Evolutionary conservation across 1,139 yeast species (phyloP).

Genomic region (Candida freyschussii): DNA sequence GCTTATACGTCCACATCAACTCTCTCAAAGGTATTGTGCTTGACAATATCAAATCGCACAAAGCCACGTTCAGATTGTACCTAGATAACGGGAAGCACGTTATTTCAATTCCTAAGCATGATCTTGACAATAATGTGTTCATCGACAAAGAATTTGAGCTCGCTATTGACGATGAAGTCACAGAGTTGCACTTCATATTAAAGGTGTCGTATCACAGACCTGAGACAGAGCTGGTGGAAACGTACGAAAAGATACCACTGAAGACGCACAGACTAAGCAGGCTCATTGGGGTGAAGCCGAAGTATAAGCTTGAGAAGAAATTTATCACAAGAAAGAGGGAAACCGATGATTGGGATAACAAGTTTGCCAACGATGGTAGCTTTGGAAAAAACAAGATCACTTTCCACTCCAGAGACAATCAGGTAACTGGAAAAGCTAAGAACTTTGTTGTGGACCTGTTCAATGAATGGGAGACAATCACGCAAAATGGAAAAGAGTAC

Average conservation of each 20-base stretch:
- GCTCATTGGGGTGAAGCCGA: slow-evolving; percentile 36
- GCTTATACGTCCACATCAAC: slow-evolving; percentile 63
- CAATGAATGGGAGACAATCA: slow-evolving; percentile 73
- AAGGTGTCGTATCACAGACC: slow-evolving; percentile 60
- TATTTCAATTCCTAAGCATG: slow-evolving; percentile 65
- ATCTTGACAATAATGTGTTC: slow-evolving; percentile 38
- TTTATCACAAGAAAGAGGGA: slow-evolving; percentile 46
- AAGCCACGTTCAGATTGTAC: slow-evolving; percentile 64
- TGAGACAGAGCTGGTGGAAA: slow-evolving; percentile 50
- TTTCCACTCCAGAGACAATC: slow-evolving; percentile 50
- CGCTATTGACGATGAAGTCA: slow-evolving; percentile 28
- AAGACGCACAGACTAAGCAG: slow-evolving; percentile 25
- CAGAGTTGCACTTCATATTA: slow-evolving; percentile 63
- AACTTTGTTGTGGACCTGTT: slow-evolving; percentile 56
- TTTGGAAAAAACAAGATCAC: slow-evolving; percentile 73
- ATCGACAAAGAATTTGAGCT: slow-evolving; percentile 84
- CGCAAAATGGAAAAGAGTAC: slow-evolving; percentile 29
- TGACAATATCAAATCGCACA: slow-evolving; percentile 49
- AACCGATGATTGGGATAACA: slow-evolving; percentile 50
- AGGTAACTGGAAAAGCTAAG: slow-evolving; percentile 48
- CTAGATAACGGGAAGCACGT: slow-evolving; percentile 90
- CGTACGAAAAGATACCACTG: slow-evolving; percentile 46
- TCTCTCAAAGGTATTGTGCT: slow-evolving; percentile 54
- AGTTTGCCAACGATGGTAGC: slow-evolving; percentile 81
- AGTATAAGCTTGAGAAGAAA: slow-evolving; percentile 38